Evolutionary conservation across 2,329 filamentous ascomycete genomes (phyloP).

Genomic region (Phaeosphaeriaceae sp.): DNA sequence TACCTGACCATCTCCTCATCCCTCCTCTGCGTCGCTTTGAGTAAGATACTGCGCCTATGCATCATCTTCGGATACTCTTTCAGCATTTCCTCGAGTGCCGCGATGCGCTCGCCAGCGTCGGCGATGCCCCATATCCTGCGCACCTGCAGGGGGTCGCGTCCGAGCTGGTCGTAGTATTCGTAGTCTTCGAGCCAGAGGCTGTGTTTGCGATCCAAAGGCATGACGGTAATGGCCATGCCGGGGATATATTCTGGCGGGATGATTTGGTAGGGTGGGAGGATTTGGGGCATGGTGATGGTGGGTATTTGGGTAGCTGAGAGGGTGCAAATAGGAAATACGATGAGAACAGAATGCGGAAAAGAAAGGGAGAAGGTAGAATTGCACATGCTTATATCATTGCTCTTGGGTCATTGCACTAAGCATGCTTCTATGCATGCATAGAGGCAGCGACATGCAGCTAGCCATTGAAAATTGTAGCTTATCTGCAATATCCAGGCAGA

Average conservation of each 20-base stretch:
- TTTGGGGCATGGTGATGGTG: not conserved
- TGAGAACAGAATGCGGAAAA: not conserved
- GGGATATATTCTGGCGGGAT: not conserved
- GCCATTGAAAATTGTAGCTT: not conserved
- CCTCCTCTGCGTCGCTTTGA: constrained; percentile 1
- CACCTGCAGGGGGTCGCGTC: constrained; percentile 8
- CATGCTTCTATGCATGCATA: not conserved
- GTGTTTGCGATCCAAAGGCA: not conserved
- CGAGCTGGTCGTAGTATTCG: constrained; percentile 11
- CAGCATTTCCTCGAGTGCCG: constrained; percentile 1
- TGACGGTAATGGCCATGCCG: not conserved
- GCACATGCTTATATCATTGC: not conserved
- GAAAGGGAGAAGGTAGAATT: not conserved
- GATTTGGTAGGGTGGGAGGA: not conserved
- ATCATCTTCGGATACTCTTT: constrained; percentile 4
- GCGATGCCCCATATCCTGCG: constrained; percentile 5
- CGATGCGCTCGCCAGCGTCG: constrained; percentile 3
- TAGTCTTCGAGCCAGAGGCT: constrained; percentile 2
- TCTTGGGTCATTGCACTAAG: not conserved
- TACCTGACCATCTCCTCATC: constrained; percentile 5
- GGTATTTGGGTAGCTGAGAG: too few relatives aligned
- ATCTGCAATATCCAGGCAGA: not conserved
- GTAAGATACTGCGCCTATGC: constrained; percentile 5
- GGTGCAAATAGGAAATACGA: not conserved
- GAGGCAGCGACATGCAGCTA: not conserved